A percentile compares a stretch with the other conserved stretches of the same genome.
Evolutionary conservation across 1,284 basidiomycete species (phyloP).

Genomic region (Exobasidium rhododendri): DNA sequence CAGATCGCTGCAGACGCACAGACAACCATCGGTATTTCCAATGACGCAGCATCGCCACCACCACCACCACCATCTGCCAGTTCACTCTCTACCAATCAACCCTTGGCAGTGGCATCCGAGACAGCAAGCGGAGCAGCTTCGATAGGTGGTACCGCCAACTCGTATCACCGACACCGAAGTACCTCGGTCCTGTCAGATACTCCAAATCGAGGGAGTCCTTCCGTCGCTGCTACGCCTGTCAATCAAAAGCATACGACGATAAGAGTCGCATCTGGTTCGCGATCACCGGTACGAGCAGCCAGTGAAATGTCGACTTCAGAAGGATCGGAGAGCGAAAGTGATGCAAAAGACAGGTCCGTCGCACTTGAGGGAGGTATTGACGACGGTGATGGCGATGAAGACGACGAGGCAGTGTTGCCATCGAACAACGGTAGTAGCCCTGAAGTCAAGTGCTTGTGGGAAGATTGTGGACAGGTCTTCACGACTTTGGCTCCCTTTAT

Average conservation of each 20-base stretch:
- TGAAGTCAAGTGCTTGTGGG: slow-evolving; percentile 65
- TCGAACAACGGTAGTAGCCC: slow-evolving; percentile 16
- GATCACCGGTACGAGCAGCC: neutral
- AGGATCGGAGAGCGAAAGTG: neutral
- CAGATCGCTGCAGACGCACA: neutral
- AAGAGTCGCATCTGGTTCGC: neutral
- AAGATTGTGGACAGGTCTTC: slow-evolving; percentile 70
- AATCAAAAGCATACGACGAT: neutral
- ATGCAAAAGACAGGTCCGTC: neutral
- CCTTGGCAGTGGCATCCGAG: neutral
- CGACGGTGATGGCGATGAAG: slow-evolving; percentile 27
- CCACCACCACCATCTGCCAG: neutral
- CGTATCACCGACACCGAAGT: neutral
- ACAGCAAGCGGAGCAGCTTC: neutral
- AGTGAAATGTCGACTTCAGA: slow-evolving; percentile 9
- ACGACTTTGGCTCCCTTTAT: slow-evolving; percentile 69
- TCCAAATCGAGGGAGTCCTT: neutral
- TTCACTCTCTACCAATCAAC: slow-evolving; percentile 1
- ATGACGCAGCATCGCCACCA: neutral
- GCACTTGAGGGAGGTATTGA: neutral
- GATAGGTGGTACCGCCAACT: neutral
- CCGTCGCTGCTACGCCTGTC: neutral
- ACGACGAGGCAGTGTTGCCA: slow-evolving; percentile 20
- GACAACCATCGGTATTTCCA: neutral
- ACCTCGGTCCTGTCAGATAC: neutral